Evolutionary conservation across 1,284 basidiomycete species (phyloP), one percentile per base, ranked within the genome.

Genomic region (Pisolithus thermaeus): DNA sequence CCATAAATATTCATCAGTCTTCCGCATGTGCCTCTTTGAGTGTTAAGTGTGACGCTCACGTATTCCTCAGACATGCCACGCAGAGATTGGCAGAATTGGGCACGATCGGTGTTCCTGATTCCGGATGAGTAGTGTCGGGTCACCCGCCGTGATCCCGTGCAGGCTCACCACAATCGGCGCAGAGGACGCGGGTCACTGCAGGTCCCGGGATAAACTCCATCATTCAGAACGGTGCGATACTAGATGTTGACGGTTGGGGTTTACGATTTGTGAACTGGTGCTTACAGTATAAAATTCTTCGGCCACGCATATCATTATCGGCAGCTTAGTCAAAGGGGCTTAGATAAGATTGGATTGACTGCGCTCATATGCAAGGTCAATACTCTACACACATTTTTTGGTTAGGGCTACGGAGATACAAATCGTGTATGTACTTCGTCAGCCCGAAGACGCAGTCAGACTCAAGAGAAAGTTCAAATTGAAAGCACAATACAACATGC

Each of bases 51-150:
- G 16, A 35, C 8, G 70, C 82, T 59, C 65, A 85, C 83, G 87
- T 86, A 76, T 95, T 96, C 56, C 92, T 73, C 49, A 97, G 73
- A 66, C 93, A 96, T 49, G 82, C 84, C n/a, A 95, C 88, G 71
- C 96, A 98, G 41, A 97, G 78, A 74, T 97, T 97, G 49, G 96
- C 94, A 58, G 91, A 92, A 70, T 98, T 98, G 32, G 96, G 91
- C 47, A 90, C 84, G 65, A 98, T 99, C 50, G 91, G 91, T n/a
- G 85, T 90, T 54, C 93, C 93, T 87, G 55, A 54, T 61, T 27
- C 35, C 30, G 38, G 39, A 7, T 1, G 51, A 30, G 28, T 30
- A 30, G 28, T 30, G 51, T 39, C n/a, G n/a, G 57, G 39, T 49
- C 37, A 36, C 50, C 40, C n/a, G 43, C 5, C 12, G 25, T 46